Conservation (phyloP, 164 flowering plant species). For the Piper betle region DNA sequence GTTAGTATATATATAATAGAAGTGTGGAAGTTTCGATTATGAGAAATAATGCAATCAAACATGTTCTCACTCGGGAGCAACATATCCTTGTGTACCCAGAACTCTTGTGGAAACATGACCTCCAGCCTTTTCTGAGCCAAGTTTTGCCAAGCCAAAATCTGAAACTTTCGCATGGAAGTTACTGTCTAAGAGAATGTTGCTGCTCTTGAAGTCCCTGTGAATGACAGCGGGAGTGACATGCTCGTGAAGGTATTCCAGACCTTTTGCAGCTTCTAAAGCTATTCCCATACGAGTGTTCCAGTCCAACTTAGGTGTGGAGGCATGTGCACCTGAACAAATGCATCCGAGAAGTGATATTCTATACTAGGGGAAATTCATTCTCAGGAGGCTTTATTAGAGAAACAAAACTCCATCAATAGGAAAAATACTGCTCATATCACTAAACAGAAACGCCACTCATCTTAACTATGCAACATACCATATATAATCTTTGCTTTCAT, state of each 20-base stretch:
- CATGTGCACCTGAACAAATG: slow-evolving; percentile 34
- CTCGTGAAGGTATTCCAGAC: slow-evolving; percentile 91
- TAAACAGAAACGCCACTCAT: no score
- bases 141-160: slow-evolving; percentile 53
- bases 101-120: slow-evolving; percentile 96
- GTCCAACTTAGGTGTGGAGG: slow-evolving; percentile 38
- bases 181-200: slow-evolving; percentile 85
- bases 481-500: no score
- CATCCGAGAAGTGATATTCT: neutral
- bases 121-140: slow-evolving; percentile 58
- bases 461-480: no score
- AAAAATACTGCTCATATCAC: no score
- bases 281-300: slow-evolving; percentile 88
- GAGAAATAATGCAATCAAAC: slow-evolving; percentile 14
- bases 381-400: no score
- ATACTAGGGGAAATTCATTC: neutral
- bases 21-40: no score
- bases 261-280: slow-evolving; percentile 93
- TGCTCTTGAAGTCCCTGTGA: slow-evolving; percentile 94
- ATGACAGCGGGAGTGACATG: slow-evolving; percentile 83
- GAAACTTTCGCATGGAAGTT: slow-evolving; percentile 90
- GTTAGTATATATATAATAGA: no score
- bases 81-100: slow-evolving; percentile 74
- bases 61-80: slow-evolving; percentile 41
- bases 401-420: no score